Conservation (phyloP, 2,329 filamentous ascomycete genomes). For the Ophiosphaerella herpotricha region DNA sequence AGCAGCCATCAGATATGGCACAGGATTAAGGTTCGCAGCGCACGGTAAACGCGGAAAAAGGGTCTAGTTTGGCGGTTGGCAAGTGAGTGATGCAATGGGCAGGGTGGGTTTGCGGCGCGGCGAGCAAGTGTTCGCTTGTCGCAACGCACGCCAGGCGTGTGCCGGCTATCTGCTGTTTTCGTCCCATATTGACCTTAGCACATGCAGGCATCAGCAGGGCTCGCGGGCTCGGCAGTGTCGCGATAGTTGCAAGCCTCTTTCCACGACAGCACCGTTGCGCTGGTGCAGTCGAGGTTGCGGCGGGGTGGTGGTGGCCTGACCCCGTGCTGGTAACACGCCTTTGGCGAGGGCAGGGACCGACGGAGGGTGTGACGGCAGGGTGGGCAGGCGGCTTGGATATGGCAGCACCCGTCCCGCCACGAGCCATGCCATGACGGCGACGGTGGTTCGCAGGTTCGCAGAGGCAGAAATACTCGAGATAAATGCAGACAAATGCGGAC, state of each 20-base stretch:
- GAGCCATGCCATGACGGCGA: too few relatives aligned
- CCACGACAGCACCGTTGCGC: slow-evolving; percentile 3
- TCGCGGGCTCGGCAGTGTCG: slow-evolving; percentile 26
- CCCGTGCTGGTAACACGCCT: too few relatives aligned
- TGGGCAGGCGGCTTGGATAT: too few relatives aligned
- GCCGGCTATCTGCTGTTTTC: slow-evolving; percentile 14
- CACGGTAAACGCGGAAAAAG: slow-evolving; percentile 22
- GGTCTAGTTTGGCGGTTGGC: slow-evolving; percentile 14
- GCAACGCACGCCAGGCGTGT: slow-evolving; percentile 26
- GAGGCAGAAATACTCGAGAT: slow-evolving; percentile 13
- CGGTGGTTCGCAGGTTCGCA: neutral
- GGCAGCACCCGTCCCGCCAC: too few relatives aligned
- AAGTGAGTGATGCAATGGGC: too few relatives aligned
- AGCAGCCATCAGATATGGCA: neutral
- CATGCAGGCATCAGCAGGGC: slow-evolving; percentile 27
- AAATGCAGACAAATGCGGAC: slow-evolving; percentile 5
- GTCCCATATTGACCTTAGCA: slow-evolving; percentile 34
- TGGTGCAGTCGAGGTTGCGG: neutral
- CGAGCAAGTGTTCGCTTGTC: slow-evolving; percentile 7
- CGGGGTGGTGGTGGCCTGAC: neutral
- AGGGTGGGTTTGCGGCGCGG: slow-evolving; percentile 4
- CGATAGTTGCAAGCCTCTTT: slow-evolving; percentile 11
- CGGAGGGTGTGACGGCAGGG: neutral
- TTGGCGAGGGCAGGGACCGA: neutral
- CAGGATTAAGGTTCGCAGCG: slow-evolving; percentile 9